Base-by-base conservation (phyloP, 495 filamentous ascomycete species). In the Collariella sp. region DNA sequence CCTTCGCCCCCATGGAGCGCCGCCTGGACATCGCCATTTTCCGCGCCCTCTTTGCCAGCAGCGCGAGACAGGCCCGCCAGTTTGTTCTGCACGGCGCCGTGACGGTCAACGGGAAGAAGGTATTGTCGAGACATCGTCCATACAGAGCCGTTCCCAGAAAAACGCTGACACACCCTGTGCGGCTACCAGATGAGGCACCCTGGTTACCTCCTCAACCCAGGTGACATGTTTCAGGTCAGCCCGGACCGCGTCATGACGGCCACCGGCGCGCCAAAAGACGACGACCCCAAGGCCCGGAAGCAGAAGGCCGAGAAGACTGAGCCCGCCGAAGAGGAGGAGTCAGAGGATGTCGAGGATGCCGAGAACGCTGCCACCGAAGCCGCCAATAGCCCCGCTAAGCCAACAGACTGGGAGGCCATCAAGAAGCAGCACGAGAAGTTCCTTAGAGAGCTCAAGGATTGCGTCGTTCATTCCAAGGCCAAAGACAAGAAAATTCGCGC, bases 181-280 rank as follows among this genome's bases (percentile, higher is more conserved):
- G 4, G 26, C 7, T 9, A 9, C n/a, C 42, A 96, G 93, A 95
- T 97, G 87, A 79, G 76, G 43, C 84, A 95, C 65, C 91, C 93
- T 1, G 84, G 88, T 56, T 98, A 97, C 72, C 86, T 90, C 63
- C 84, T 98, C 24, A 98, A 98, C 70, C 93, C 93, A 10, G 93
- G 93, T 45, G 93, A 98, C 66, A 86, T 98, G 77, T 98, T 97
- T 79, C 87, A 91, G 63, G 94, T 98, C 63, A 86, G 96, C 7
- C 79, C 84, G 39, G 88, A 93, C 6, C 81, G 83, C 54, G 94
- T 97, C 29, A 77, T 98, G 70, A 87, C 72, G 59, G 93, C 88
- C 20, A 96, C 89, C 10, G 93, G 93, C 31, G 78, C 77, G 2
- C 78, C 79, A 10, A 95, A 91, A 13, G 42, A 33, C 4, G 19